A percentile compares a stretch with the other conserved stretches of the same genome.
Evolutionary conservation across 306 rosid species (phyloP).

Genomic region (Vigna hirtella): DNA sequence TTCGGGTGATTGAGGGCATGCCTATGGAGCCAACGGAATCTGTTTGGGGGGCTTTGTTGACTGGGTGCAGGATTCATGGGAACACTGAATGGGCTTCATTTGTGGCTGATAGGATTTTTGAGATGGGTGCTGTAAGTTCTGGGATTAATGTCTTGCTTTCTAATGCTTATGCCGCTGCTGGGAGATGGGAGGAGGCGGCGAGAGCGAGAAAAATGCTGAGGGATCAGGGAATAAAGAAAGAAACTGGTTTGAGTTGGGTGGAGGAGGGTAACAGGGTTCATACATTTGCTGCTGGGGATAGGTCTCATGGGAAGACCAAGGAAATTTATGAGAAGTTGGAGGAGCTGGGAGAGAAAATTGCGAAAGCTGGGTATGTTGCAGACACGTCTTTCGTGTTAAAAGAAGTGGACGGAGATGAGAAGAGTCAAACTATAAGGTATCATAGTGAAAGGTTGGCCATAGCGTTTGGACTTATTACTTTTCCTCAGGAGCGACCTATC

Average conservation of each 20-base stretch:
- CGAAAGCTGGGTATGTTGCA: conserved; percentile 81
- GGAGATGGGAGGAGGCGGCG: conserved; percentile 90
- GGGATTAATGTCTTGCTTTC: conserved; percentile 74
- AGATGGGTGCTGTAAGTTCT: conserved; percentile 59
- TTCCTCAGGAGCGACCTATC: conserved; percentile 73
- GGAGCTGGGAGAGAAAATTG: conserved; percentile 79
- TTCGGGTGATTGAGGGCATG: conserved; percentile 65
- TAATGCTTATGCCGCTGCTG: conserved; percentile 90
- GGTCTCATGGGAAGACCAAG: conserved; percentile 57
- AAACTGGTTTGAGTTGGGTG: conserved; percentile 90
- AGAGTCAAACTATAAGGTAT: conserved; percentile 63
- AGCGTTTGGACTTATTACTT: conserved; percentile 75
- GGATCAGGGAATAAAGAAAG: conserved; percentile 79
- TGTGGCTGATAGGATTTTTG: conserved; percentile 74
- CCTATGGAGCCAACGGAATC: conserved; percentile 81
- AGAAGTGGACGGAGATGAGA: conserved; percentile 81
- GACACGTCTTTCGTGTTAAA: conserved; percentile 84
- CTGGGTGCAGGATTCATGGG: conserved; percentile 82
- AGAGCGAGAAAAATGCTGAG: conserved; percentile 73
- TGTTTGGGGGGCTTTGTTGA: conserved; percentile 87
- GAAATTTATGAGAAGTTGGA: conserved; percentile 82
- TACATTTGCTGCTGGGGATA: conserved; percentile 78
- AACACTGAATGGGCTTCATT: conserved; percentile 74
- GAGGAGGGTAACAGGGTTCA: conserved; percentile 87
- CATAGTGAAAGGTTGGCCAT: conserved; percentile 93